A percentile compares a stretch with the other conserved stretches of the same genome.
Evolutionary conservation across 768 basidiomycete species (phyloP).

Genomic region (Hericium erinaceus): DNA sequence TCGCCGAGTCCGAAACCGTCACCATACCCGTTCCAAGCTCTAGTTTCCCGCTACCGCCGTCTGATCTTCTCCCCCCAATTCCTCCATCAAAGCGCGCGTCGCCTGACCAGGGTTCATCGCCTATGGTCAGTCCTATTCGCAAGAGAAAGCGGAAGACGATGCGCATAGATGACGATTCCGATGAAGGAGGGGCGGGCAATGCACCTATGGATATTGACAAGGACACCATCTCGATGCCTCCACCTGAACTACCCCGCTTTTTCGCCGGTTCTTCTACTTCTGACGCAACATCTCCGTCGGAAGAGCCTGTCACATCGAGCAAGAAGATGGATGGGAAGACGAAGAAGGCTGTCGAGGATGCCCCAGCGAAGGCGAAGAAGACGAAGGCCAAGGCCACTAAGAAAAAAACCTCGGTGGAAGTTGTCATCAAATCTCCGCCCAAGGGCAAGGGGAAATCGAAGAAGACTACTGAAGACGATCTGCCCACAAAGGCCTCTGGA

Average conservation of each 20-base stretch:
- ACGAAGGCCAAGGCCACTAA: slow-evolving; percentile 1
- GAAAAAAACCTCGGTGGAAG: slow-evolving; percentile 16
- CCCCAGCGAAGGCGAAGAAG: slow-evolving; percentile 9
- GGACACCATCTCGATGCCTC: background rate
- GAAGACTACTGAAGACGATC: background rate
- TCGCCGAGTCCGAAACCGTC: slow-evolving; percentile 10
- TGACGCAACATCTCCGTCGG: background rate
- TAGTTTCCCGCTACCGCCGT: slow-evolving; percentile 19
- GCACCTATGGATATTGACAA: background rate
- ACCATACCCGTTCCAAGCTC: slow-evolving; percentile 17
- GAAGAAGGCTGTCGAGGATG: slow-evolving; percentile 11
- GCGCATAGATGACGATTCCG: background rate
- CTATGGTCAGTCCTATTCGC: background rate
- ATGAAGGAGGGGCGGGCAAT: background rate
- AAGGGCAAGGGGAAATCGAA: slow-evolving; percentile 14
- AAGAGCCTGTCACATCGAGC: background rate
- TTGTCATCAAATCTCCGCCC: slow-evolving; percentile 16
- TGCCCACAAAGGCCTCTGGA: no score
- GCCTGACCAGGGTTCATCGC: slow-evolving; percentile 3
- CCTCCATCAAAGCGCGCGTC: background rate
- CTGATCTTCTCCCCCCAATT: slow-evolving; percentile 14
- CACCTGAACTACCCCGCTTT: slow-evolving; percentile 4
- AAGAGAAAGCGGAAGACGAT: slow-evolving; percentile 13
- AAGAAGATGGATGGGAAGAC: slow-evolving; percentile 10
- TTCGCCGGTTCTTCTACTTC: slow-evolving; percentile 8